A percentile compares a stretch with the other conserved stretches of the same genome.
Conservation (phyloP, 1,284 basidiomycete species). For the Irpex sp. region DNA sequence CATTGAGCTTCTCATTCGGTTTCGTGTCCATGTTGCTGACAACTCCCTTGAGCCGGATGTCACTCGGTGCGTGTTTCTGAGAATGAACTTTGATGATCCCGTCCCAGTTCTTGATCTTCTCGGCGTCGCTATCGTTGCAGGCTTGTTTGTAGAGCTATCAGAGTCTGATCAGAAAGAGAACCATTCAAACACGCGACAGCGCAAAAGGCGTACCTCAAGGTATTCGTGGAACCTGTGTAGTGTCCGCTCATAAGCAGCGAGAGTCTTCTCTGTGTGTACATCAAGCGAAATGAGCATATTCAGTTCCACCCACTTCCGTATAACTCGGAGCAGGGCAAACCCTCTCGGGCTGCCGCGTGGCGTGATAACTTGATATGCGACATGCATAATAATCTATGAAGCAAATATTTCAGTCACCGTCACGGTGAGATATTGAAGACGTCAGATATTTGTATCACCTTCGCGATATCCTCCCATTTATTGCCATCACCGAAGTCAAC, state of each 20-base stretch:
- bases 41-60: constrained; percentile 22
- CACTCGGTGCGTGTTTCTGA: constrained; percentile 17
- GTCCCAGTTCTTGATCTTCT: constrained; percentile 19
- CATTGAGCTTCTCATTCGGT: constrained; percentile 24
- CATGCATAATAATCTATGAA: constrained; percentile 8
- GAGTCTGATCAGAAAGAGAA: too few relatives aligned
- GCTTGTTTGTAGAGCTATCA: not conserved
- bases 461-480: constrained; percentile 29
- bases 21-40: constrained; percentile 19
- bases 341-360: not conserved
- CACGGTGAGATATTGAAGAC: not conserved
- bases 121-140: not conserved
- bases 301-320: constrained; percentile 14
- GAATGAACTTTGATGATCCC: constrained; percentile 20
- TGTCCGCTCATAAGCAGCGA: constrained; percentile 3
- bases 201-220: constrained; percentile 3
- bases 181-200: too few relatives aligned
- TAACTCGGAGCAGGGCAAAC: constrained; percentile 14
- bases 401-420: not conserved
- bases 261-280: constrained; percentile 20
- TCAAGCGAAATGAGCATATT: constrained; percentile 17
- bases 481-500: constrained; percentile 9
- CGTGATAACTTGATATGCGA: constrained; percentile 8
- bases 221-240: constrained; percentile 3
- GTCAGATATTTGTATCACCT: constrained; percentile 21